phyloP scores from a whole-genome alignment of 306 rosid genomes.

The Begonia loranthoides region DNA sequence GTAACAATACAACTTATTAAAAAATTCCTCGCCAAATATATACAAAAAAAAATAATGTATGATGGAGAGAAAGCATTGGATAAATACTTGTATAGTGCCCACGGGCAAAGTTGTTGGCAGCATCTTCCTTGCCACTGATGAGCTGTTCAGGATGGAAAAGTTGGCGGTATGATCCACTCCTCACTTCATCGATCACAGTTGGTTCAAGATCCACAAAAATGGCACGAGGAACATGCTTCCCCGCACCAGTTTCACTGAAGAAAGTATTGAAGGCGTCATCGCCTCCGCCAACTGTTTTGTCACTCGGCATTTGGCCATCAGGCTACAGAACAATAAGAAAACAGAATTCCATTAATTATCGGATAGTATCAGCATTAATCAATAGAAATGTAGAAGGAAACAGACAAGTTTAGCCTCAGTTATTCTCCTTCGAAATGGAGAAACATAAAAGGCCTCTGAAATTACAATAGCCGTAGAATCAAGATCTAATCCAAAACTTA shows the following conservation, averaged over 20 bases:
- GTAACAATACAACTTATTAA: too few species aligned
- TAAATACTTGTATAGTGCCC: slow-evolving; percentile 63
- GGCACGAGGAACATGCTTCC: slow-evolving; percentile 85
- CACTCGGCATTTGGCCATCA: slow-evolving; percentile 79
- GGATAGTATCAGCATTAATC: not conserved
- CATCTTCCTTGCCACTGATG: slow-evolving; percentile 85
- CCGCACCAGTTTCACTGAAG: slow-evolving; percentile 83
- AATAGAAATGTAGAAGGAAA: too few species aligned
- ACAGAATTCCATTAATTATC: not conserved
- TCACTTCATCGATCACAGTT: slow-evolving; percentile 77
- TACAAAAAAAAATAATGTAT: too few species aligned
- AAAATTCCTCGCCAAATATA: too few species aligned
- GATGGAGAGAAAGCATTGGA: not conserved
- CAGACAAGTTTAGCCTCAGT: too few species aligned
- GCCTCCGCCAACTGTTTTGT: slow-evolving; percentile 68
- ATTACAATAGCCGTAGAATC: too few species aligned
- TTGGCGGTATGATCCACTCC: slow-evolving; percentile 79
- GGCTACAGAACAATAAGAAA: slow-evolving; percentile 24
- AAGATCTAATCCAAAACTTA: too few species aligned
- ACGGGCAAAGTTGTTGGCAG: slow-evolving; percentile 85
- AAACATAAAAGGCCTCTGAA: too few species aligned
- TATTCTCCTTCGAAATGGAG: too few species aligned
- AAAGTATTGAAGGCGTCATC: slow-evolving; percentile 90
- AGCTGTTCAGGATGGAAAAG: slow-evolving; percentile 93
- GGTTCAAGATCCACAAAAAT: slow-evolving; percentile 84